Conservation (phyloP, 2,329 filamentous ascomycete species). For the Claviceps paspali region DNA sequence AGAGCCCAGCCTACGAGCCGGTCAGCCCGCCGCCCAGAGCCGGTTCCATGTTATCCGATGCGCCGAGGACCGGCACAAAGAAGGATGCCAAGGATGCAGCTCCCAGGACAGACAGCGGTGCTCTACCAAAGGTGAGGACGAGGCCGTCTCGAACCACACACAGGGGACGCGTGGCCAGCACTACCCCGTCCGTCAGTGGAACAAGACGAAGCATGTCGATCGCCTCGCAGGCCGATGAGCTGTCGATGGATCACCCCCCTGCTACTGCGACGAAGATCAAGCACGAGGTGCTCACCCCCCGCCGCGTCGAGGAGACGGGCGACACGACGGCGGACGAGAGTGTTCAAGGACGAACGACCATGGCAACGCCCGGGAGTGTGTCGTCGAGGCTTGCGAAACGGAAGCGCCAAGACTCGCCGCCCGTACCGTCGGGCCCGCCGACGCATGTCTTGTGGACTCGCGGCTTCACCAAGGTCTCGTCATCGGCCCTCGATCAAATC, state of each 20-base stretch:
- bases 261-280: conserved; percentile 33
- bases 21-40: conserved; percentile 36
- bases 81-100: conserved; percentile 16
- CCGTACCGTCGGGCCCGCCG: conserved; percentile 36
- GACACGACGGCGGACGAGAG: conserved; percentile 43
- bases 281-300: conserved; percentile 42
- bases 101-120: conserved; percentile 10
- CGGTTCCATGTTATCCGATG: conserved; percentile 21
- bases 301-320: conserved; percentile 35
- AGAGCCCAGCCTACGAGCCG: conserved; percentile 42
- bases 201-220: conserved; percentile 30
- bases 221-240: conserved; percentile 31
- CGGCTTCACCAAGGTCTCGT: conserved; percentile 58
- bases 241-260: conserved; percentile 25
- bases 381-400: conserved; percentile 32
- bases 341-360: conserved; percentile 22
- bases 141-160: conserved; percentile 22
- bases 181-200: conserved; percentile 19
- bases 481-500: conserved; percentile 60
- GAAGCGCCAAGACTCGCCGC: conserved; percentile 36
- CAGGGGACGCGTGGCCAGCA: conserved; percentile 18
- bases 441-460: conserved; percentile 62
- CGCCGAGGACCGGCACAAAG: conserved; percentile 13
- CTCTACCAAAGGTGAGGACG: conserved; percentile 17
- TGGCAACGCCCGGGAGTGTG: conserved; percentile 22